Conservation (phyloP, 345 rosid genomes). For the Lumnitzera racemosa region DNA sequence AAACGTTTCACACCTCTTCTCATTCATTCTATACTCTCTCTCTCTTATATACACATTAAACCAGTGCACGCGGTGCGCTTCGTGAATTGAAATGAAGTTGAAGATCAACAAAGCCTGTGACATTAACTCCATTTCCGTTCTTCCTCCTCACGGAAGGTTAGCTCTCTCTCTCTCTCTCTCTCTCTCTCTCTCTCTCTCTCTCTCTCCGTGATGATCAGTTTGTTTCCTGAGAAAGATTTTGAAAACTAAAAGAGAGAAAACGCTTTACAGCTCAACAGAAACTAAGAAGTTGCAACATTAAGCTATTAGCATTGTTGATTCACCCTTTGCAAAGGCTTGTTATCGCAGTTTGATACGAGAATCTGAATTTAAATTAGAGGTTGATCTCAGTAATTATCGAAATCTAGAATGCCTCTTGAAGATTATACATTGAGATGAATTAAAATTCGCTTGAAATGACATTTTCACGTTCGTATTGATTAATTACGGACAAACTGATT, state of each 20-base stretch:
- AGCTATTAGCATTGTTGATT: background rate
- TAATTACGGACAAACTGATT: no score
- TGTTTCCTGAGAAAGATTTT: slow-evolving; percentile 2
- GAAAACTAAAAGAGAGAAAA: background rate
- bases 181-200: background rate
- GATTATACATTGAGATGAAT: no score
- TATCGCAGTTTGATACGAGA: no score
- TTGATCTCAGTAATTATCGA: no score
- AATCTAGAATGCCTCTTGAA: no score
- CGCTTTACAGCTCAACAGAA: background rate
- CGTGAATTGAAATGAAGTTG: slow-evolving; percentile 54
- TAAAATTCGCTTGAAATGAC: no score
- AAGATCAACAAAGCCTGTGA: slow-evolving; percentile 88
- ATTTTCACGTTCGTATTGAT: no score
- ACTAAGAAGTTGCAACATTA: background rate
- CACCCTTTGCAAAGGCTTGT: no score
- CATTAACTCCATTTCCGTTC: slow-evolving; percentile 76
- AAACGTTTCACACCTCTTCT: background rate
- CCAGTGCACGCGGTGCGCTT: no score
- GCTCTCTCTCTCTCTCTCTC: background rate
- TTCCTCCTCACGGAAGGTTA: slow-evolving; percentile 84
- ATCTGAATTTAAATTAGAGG: no score
- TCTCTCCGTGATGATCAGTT: background rate
- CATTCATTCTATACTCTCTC: background rate
- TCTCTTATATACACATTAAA: no score